Evolutionary conservation across 1,284 basidiomycete genomes (phyloP).

Genomic region (Trametes pubescens): DNA sequence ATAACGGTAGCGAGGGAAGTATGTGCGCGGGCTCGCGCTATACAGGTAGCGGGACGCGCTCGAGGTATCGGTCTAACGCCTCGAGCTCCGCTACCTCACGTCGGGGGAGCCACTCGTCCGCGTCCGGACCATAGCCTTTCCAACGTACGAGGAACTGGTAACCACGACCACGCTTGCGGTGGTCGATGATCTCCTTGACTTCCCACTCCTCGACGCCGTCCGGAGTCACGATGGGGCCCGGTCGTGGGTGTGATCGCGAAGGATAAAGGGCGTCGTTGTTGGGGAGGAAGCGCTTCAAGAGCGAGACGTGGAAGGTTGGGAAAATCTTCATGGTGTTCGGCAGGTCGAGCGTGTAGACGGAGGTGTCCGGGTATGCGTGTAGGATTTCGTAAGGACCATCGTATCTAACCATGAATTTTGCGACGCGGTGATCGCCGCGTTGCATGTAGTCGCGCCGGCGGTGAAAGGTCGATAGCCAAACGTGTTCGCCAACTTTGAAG

Average conservation of each 20-base stretch:
- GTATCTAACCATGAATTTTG: neutral
- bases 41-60: too few species aligned
- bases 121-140: neutral
- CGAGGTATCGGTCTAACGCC: neutral
- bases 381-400: neutral
- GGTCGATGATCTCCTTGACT: neutral
- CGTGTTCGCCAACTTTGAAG: neutral
- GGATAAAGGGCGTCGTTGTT: neutral
- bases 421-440: neutral
- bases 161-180: neutral
- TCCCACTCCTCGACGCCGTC: neutral
- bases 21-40: too few species aligned
- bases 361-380: neutral
- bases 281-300: neutral
- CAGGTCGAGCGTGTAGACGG: neutral
- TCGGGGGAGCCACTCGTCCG: neutral
- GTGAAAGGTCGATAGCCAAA: neutral
- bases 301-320: neutral
- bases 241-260: neutral
- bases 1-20: too few species aligned
- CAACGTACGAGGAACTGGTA: neutral
- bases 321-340: neutral
- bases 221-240: neutral
- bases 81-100: neutral
- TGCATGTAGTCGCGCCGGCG: neutral